A percentile compares a stretch with the other conserved stretches of the same genome.
Evolutionary conservation across 106 monocot genomes (phyloP).

Genomic region (Platanthera zijinensis): DNA sequence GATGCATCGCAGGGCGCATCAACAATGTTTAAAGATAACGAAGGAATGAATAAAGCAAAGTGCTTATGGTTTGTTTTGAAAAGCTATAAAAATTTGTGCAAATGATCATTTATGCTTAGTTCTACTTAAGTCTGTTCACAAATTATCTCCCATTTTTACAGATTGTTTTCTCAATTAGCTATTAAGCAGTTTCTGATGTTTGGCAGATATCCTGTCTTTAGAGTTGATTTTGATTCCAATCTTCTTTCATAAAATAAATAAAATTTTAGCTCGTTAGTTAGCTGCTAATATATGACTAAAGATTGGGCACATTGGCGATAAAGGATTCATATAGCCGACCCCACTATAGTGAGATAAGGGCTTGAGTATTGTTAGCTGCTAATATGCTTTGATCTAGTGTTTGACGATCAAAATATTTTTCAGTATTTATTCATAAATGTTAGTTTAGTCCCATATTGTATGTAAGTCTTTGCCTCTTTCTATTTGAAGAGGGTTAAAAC

Average conservation of each 20-base stretch:
- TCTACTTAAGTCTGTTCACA: background rate
- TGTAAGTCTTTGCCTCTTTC: no score
- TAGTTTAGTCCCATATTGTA: no score
- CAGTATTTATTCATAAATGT: no score
- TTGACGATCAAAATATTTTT: no score
- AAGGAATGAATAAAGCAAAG: no score
- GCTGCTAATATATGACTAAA: background rate
- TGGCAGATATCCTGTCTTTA: background rate
- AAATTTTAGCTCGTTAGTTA: background rate
- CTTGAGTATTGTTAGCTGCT: background rate
- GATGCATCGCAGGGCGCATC: no score
- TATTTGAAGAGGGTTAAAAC: no score
- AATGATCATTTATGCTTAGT: background rate
- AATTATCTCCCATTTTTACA: background rate
- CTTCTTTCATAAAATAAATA: background rate
- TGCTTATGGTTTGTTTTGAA: background rate
- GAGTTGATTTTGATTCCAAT: background rate
- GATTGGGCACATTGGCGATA: no score
- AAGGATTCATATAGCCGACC: no score
- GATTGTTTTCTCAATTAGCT: background rate
- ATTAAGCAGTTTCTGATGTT: background rate
- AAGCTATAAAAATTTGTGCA: background rate
- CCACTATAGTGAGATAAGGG: no score
- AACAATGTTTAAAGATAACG: no score
- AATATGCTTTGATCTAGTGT: background rate